Percentiles rank a stretch among this genome's conserved stretches.
phyloP scores from a whole-genome alignment of 495 filamentous ascomycete species.

The Glutinoglossum americanum region DNA sequence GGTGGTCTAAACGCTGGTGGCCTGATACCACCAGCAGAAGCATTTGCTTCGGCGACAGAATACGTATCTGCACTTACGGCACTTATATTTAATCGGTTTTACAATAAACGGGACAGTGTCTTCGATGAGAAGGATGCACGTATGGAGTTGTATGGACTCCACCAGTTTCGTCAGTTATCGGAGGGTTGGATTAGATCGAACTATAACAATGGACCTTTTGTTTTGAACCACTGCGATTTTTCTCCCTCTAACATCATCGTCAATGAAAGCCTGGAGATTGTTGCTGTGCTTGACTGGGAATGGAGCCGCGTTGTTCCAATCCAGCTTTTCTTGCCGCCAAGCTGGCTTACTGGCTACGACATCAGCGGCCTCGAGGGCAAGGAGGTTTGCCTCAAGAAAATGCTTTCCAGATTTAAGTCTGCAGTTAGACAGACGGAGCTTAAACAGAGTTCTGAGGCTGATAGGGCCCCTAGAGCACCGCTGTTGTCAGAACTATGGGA shows the following conservation, averaged over 20 bases:
- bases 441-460: not conserved
- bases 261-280: conserved; percentile 5
- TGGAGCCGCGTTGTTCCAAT: conserved; percentile 6
- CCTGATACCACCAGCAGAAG: not conserved
- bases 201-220: not conserved
- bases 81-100: not conserved
- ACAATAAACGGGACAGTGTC: not conserved
- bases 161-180: not conserved
- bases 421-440: not conserved
- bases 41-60: not conserved
- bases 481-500: not conserved
- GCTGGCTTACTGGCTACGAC: conserved; percentile 1
- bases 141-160: not conserved
- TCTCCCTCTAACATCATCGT: not conserved
- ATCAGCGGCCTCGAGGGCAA: not conserved
- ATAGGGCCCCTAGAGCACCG: not conserved
- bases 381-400: not conserved
- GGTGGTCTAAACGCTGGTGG: not conserved
- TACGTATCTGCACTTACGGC: not conserved
- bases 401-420: not conserved
- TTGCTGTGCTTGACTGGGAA: conserved; percentile 9
- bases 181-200: not conserved
- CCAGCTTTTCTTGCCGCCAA: conserved; percentile 8
- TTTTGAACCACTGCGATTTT: conserved; percentile 4
- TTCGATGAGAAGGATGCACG: not conserved